A percentile compares a stretch with the other conserved stretches of the same genome.
phyloP scores from a whole-genome alignment of 2,329 filamentous ascomycete species.

The Talaromyces sp. region DNA sequence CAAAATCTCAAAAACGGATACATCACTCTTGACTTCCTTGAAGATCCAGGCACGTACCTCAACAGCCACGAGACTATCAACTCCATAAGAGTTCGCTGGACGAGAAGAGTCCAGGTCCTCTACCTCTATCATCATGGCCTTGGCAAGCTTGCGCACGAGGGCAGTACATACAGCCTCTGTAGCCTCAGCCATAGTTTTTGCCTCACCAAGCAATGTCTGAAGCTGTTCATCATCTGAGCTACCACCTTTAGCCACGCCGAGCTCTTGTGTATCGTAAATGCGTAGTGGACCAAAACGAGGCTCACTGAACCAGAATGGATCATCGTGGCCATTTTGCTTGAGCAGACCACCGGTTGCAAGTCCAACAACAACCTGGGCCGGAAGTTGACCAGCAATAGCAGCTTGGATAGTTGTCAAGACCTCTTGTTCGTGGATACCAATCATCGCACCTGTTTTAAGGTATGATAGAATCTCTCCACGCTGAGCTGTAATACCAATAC shows the following conservation, averaged over 20 bases:
- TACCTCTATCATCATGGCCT: conserved; percentile 6
- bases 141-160: not conserved
- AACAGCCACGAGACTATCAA: conserved; percentile 21
- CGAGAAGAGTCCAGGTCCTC: conserved; percentile 2
- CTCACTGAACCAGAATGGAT: not conserved
- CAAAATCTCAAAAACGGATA: conserved; percentile 48
- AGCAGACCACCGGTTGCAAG: not conserved
- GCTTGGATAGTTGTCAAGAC: not conserved
- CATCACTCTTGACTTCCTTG: conserved; percentile 43
- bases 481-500: not conserved
- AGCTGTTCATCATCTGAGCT: not conserved
- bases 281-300: not conserved
- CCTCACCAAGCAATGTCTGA: not conserved
- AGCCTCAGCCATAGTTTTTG: not conserved
- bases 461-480: not conserved
- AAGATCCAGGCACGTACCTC: conserved; percentile 40
- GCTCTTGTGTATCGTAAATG: not conserved
- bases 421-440: not conserved
- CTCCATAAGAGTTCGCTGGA: conserved; percentile 21
- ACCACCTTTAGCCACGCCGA: not conserved
- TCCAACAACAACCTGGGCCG: not conserved
- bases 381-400: not conserved
- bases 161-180: not conserved
- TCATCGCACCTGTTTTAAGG: not conserved
- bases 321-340: not conserved